Conservation (phyloP, 2,329 filamentous ascomycete species). For the Fusarium lyarnte region DNA sequence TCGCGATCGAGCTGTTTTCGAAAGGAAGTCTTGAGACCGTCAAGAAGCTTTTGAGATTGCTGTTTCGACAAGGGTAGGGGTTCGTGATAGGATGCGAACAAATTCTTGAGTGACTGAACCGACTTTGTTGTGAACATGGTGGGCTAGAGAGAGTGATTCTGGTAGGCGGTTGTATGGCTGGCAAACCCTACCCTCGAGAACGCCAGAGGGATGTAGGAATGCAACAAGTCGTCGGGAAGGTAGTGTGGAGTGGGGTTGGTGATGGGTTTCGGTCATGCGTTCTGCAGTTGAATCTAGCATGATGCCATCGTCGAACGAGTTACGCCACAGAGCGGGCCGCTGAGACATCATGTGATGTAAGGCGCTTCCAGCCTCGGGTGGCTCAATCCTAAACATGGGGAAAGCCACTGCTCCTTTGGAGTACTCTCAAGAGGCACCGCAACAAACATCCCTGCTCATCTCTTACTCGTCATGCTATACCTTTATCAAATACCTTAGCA, state of each 20-base stretch:
- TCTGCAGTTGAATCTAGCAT: conserved; percentile 18
- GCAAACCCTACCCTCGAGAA: conserved; percentile 13
- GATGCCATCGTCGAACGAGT: conserved; percentile 43
- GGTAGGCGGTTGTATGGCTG: conserved; percentile 32
- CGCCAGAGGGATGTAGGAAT: neutral
- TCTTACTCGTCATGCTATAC: neutral
- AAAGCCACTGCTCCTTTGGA: neutral
- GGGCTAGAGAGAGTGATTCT: conserved; percentile 45
- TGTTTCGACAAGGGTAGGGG: conserved; percentile 60
- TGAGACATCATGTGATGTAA: conserved; percentile 39
- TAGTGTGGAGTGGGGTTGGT: neutral
- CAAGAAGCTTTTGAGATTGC: conserved; percentile 64
- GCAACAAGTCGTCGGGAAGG: conserved; percentile 4
- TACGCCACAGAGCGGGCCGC: conserved; percentile 32
- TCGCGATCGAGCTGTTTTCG: conserved; percentile 67
- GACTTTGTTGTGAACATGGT: conserved; percentile 53
- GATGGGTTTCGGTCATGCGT: conserved; percentile 20
- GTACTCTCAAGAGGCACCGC: neutral
- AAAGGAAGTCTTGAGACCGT: conserved; percentile 66
- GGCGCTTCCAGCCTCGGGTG: conserved; percentile 25
- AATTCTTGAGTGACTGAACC: conserved; percentile 50
- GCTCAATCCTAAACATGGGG: conserved; percentile 9
- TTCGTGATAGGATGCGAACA: conserved; percentile 59
- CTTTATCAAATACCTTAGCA: neutral
- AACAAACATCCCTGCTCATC: neutral